phyloP scores from a whole-genome alignment of 139 green algal genomes.

The Chlorella sp. region DNA sequence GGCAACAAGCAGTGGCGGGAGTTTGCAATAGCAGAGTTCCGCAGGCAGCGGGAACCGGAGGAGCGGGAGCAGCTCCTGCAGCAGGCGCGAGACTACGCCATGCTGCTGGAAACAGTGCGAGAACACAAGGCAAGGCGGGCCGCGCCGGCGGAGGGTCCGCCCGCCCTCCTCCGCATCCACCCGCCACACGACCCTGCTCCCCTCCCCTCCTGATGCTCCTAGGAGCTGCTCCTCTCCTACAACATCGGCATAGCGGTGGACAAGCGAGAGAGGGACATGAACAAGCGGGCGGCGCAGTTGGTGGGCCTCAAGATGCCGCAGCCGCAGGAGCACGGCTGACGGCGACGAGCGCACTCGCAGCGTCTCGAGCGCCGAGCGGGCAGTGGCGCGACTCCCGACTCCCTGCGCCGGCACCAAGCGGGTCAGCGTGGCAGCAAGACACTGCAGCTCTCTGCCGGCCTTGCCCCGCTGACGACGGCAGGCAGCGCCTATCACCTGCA shows the following conservation, averaged over 20 bases:
- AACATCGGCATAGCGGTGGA: slow-evolving; percentile 57
- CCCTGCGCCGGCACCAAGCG: too few species aligned
- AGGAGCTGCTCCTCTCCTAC: slow-evolving; percentile 61
- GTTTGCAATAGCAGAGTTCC: slow-evolving; percentile 35
- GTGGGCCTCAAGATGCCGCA: slow-evolving; percentile 52
- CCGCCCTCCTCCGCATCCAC: not conserved
- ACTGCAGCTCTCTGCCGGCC: too few species aligned
- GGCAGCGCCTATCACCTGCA: too few species aligned
- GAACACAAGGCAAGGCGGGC: slow-evolving; percentile 35
- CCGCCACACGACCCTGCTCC: not conserved
- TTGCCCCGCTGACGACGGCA: too few species aligned
- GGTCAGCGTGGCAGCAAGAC: too few species aligned
- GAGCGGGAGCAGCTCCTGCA: slow-evolving; percentile 21
- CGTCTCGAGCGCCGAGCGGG: too few species aligned
- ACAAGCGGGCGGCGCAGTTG: slow-evolving; percentile 26
- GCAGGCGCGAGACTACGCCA: slow-evolving; percentile 41
- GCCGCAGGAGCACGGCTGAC: too few species aligned
- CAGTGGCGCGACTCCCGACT: too few species aligned
- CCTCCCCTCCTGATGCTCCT: not conserved
- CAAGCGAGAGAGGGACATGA: slow-evolving; percentile 37
- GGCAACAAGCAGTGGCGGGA: slow-evolving; percentile 34
- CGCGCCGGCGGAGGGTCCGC: not conserved
- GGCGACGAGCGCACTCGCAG: too few species aligned
- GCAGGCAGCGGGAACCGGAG: not conserved
- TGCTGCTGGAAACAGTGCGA: slow-evolving; percentile 38